A percentile compares a stretch with the other conserved stretches of the same genome.
These are phyloP conservation scores for Phytopythium cucurbitacearum DNA, from an alignment of 352 stramenopile genomes.

Conservation along the genomic window DNA sequence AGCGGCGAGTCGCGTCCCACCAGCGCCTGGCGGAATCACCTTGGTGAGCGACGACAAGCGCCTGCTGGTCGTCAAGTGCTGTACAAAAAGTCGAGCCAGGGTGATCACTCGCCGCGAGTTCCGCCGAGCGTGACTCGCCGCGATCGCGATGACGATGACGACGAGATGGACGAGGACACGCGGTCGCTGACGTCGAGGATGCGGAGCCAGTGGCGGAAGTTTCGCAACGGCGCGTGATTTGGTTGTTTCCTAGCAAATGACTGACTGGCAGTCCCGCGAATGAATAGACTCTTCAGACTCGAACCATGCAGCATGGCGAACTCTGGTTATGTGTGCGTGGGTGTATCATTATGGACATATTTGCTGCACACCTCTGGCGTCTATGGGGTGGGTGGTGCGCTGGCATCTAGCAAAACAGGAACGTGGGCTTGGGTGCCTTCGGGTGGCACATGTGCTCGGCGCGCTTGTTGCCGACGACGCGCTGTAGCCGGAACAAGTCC, in stretches of 20 bases:
- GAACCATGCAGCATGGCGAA: not conserved
- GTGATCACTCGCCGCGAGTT: too few relatives aligned
- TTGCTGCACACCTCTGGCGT: too few relatives aligned
- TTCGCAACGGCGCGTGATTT: slow-evolving; percentile 6
- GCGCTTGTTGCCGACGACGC: slow-evolving; percentile 66
- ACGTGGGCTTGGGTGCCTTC: slow-evolving; percentile 61
- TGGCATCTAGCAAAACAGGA: slow-evolving; percentile 63
- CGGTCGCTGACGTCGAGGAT: slow-evolving; percentile 1
- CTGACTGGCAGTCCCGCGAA: too few relatives aligned
- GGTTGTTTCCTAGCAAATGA: not conserved
- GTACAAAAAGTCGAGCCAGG: too few relatives aligned
- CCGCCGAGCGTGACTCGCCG: too few relatives aligned
- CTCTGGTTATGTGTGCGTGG: not conserved
- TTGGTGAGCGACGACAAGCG: too few relatives aligned
- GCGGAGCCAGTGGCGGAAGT: slow-evolving; percentile 8
- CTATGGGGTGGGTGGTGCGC: not conserved
- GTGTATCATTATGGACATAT: too few relatives aligned
- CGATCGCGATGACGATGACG: not conserved
- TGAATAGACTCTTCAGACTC: not conserved
- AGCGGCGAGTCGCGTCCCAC: not conserved
- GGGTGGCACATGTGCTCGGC: slow-evolving; percentile 66
- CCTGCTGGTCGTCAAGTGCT: too few relatives aligned
- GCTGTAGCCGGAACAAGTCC: slow-evolving; percentile 63
- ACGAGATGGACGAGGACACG: slow-evolving; percentile 5
- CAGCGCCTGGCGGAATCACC: too few relatives aligned